Conservation (phyloP, 2,329 filamentous ascomycete genomes). For the Diaporthe aspalathi region DNA sequence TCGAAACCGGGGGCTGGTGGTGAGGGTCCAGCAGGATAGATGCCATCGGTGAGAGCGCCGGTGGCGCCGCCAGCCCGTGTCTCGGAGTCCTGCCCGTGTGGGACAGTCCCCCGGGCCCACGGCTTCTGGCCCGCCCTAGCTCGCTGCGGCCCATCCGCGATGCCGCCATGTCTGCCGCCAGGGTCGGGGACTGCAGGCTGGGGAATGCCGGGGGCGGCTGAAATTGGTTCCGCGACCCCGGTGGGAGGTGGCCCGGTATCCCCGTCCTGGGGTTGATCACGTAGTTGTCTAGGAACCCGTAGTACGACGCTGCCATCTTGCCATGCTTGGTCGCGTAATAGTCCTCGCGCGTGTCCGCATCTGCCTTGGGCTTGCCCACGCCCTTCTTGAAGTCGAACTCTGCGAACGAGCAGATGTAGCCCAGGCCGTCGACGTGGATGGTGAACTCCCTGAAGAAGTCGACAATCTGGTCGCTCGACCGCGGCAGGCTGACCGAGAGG, state of each 20-base stretch:
- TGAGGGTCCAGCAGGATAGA: conserved; percentile 81
- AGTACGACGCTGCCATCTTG: conserved; percentile 98
- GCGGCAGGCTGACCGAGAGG: conserved; percentile 85
- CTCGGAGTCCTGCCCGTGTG: conserved; percentile 55
- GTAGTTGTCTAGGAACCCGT: conserved; percentile 95
- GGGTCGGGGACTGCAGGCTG: conserved; percentile 72
- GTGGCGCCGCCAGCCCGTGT: conserved; percentile 56
- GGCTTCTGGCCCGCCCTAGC: conserved; percentile 52
- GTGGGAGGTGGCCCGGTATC: conserved; percentile 69
- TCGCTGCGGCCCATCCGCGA: conserved; percentile 62
- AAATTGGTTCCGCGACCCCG: conserved; percentile 69
- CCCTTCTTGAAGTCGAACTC: conserved; percentile 97
- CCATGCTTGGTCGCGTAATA: conserved; percentile 96
- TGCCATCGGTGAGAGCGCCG: conserved; percentile 74
- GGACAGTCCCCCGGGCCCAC: conserved; percentile 50
- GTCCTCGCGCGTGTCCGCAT: conserved; percentile 81
- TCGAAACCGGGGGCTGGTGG: conserved; percentile 72
- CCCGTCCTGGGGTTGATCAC: conserved; percentile 78
- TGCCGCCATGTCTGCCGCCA: conserved; percentile 66
- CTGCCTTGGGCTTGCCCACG: conserved; percentile 58
- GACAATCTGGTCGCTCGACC: conserved; percentile 90
- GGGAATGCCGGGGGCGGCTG: conserved; percentile 82
- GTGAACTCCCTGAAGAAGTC: conserved; percentile 99
- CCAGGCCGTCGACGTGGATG: conserved; percentile 93
- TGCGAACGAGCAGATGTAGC: conserved; percentile 96